Base-by-base conservation (phyloP, 192 early-diverging fungal species). In the Umbelopsis vinacea region DNA sequence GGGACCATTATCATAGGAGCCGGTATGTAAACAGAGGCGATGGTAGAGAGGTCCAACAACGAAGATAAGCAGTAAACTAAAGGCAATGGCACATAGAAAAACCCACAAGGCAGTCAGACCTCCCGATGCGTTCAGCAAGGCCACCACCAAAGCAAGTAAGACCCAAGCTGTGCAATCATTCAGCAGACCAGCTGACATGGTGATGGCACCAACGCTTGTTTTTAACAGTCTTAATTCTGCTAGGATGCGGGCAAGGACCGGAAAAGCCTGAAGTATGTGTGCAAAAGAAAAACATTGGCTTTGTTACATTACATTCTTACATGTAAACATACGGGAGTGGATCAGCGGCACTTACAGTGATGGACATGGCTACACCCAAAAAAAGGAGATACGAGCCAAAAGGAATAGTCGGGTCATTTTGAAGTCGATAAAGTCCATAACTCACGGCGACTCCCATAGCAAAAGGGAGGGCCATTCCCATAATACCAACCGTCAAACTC, bases 171-270 rank as follows among this genome's bases (percentile, higher is more conserved):
- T 83, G 35, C 91, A 91, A 73, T 98, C 96, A 71, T 97, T 94
- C 29, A 94, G 84, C 10, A 95, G 89, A 2, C 93, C 95, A 2
- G 94, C 89, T 19, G 93, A 90, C 57, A 98, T 87, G 19, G 95
- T 89, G n/a, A 92, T 83, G 19, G 90, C 85, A 12, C 95, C 97
- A 10, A 96, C 94, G 8, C 81, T 82, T 29, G 95, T 93, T 6
- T 83, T 81, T 40, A 97, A 79, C 38, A 98, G 76, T 73, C 96
- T 95, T 43, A 90, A 85, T 79, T 97, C 96, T 0, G 93, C 90
- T 67, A 98, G 78, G 60, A 98, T 97, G 71, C 97, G 95, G 0
- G 94, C 97, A 35, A 98, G 86, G 1, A 98, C 97, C 0, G 97
- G 97, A 70, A 97, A 98, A 0, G 96, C 95, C 81, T 85, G 74